These are phyloP conservation scores for Triglochin maritima DNA, from an alignment of 106 monocot genomes.

Conservation along the genomic window DNA sequence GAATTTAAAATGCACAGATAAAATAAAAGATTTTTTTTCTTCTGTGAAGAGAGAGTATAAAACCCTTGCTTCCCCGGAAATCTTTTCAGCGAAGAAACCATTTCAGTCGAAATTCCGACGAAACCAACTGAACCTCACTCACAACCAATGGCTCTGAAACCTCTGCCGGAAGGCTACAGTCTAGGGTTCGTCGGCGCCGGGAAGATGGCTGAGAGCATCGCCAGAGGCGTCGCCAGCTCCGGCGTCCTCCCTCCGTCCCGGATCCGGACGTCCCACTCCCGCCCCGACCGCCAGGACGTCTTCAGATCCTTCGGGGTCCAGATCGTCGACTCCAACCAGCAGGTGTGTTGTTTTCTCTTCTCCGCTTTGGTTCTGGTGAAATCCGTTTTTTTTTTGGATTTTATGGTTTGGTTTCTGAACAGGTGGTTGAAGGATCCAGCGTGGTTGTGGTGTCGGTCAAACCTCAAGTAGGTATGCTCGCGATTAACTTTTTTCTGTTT, in stretches of 20 bases:
- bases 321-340: slow-evolving; percentile 40
- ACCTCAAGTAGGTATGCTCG: slow-evolving; percentile 72
- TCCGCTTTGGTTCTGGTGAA: not conserved
- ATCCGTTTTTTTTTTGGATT: not conserved
- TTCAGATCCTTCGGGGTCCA: slow-evolving; percentile 64
- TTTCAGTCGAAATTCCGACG: too few relatives aligned
- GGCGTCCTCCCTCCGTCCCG: slow-evolving; percentile 47
- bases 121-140: too few relatives aligned
- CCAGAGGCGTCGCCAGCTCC: slow-evolving; percentile 55
- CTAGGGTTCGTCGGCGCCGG: slow-evolving; percentile 84
- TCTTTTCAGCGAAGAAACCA: too few relatives aligned
- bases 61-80: too few relatives aligned
- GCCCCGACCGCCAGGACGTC: slow-evolving; percentile 31
- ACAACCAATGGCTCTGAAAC: slow-evolving; percentile 2
- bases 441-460: slow-evolving; percentile 85
- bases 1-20: too few relatives aligned
- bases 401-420: not conserved
- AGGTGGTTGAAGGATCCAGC: slow-evolving; percentile 76
- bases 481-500: too few relatives aligned
- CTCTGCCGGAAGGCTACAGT: slow-evolving; percentile 27
- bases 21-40: too few relatives aligned
- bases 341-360: slow-evolving; percentile 16
- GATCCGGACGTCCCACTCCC: slow-evolving; percentile 53
- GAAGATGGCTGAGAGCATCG: slow-evolving; percentile 95
- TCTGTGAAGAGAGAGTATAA: too few relatives aligned